Percentiles rank a stretch among this genome's conserved stretches.
These are phyloP conservation scores for Suhomyces panamericanus DNA, from an alignment of 1,139 yeast genomes.

Conservation along the genomic window DNA sequence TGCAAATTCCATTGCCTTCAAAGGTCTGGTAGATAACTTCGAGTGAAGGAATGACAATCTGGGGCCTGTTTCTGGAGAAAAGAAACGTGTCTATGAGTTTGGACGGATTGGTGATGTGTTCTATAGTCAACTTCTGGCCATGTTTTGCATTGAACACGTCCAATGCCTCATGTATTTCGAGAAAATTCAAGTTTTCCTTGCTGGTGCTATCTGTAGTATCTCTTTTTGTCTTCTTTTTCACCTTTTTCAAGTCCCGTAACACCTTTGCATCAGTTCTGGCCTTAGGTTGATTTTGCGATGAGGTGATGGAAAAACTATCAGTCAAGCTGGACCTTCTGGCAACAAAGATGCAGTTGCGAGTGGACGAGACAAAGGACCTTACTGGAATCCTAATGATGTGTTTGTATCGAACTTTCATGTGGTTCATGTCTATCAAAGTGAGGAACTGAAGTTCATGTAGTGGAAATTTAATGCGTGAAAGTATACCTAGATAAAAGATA, in stretches of 20 bases:
- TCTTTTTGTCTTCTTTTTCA: slow-evolving; percentile 25
- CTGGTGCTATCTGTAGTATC: slow-evolving; percentile 34
- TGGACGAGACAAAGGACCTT: not conserved
- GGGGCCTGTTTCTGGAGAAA: slow-evolving; percentile 25
- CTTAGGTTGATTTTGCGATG: slow-evolving; percentile 4
- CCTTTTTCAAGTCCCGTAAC: slow-evolving; percentile 14
- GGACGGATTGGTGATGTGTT: slow-evolving; percentile 25
- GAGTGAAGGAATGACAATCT: slow-evolving; percentile 21
- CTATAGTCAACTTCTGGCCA: slow-evolving; percentile 7
- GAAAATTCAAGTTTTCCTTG: slow-evolving; percentile 23
- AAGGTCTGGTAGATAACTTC: slow-evolving; percentile 31
- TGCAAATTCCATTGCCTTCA: slow-evolving; percentile 43
- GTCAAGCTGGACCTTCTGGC: slow-evolving; percentile 4
- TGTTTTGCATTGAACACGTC: slow-evolving; percentile 4
- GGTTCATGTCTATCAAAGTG: not conserved
- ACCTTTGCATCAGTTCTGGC: slow-evolving; percentile 10
- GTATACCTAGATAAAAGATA: too few species aligned
- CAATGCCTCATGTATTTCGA: slow-evolving; percentile 31
- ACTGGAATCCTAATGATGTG: not conserved
- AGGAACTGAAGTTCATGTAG: not conserved
- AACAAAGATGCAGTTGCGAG: slow-evolving; percentile 1
- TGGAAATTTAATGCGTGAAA: too few species aligned
- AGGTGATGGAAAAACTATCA: slow-evolving; percentile 4
- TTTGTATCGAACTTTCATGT: not conserved
- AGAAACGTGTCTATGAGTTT: slow-evolving; percentile 30